Evolutionary conservation across 73 alveolate genomes (phyloP).

Genomic region (Paramecium pentaurelia): DNA sequence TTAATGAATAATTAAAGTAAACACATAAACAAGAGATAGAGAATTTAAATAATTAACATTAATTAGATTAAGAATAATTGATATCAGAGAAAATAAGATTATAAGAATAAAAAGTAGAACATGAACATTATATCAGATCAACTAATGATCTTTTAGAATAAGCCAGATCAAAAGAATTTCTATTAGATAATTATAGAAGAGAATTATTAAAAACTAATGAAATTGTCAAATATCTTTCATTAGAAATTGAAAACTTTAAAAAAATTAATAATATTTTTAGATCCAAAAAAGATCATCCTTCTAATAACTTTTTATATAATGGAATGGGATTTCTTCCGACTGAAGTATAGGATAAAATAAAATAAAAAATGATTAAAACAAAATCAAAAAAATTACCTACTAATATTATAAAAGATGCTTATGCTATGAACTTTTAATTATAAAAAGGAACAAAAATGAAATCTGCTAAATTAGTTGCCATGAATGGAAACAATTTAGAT

Average conservation of each 20-base stretch:
- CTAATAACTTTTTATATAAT: background rate
- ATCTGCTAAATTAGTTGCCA: background rate
- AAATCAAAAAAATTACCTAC: background rate
- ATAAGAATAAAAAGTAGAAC: background rate
- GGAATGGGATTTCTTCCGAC: slow-evolving; percentile 34
- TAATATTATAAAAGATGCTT: background rate
- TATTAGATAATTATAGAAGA: slow-evolving; percentile 31
- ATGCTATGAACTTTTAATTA: background rate
- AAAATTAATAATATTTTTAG: slow-evolving; percentile 15
- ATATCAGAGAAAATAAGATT: background rate
- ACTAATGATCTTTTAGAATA: background rate
- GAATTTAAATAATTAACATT: background rate
- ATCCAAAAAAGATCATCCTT: background rate
- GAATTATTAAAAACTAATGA: slow-evolving; percentile 28
- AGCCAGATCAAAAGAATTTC: background rate
- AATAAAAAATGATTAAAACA: background rate
- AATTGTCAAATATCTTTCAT: background rate
- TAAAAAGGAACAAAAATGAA: slow-evolving; percentile 3
- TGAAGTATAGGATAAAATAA: slow-evolving; percentile 13
- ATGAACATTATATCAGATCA: background rate
- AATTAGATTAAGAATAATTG: slow-evolving; percentile 15
- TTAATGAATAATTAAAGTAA: background rate
- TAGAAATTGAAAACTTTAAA: slow-evolving; percentile 10
- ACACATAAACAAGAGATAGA: background rate
- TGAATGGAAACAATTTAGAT: background rate